A percentile compares a stretch with the other conserved stretches of the same genome.
These are phyloP conservation scores for Suhomyces chickasaworum DNA, from an alignment of 1,139 yeast genomes.

Conservation along the genomic window DNA sequence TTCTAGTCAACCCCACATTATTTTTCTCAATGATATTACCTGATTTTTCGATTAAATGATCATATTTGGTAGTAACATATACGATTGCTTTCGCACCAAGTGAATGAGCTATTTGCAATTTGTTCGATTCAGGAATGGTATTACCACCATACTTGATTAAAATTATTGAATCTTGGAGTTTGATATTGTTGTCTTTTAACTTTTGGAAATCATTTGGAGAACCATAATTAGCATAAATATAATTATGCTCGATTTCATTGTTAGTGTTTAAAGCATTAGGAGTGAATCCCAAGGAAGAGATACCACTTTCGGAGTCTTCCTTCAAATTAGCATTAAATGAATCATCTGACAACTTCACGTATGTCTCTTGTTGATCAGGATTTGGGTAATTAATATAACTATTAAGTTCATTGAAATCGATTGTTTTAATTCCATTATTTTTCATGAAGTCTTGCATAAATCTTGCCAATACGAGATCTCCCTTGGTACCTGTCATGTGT, in stretches of 20 bases:
- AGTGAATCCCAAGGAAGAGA: slow-evolving; percentile 56
- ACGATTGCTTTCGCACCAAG: slow-evolving; percentile 38
- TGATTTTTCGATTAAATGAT: slow-evolving; percentile 39
- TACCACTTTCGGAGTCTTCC: slow-evolving; percentile 37
- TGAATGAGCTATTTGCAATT: slow-evolving; percentile 35
- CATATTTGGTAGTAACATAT: slow-evolving; percentile 35
- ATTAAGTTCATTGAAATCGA: slow-evolving; percentile 52
- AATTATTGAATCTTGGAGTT: slow-evolving; percentile 49
- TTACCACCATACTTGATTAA: slow-evolving; percentile 62
- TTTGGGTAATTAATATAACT: slow-evolving; percentile 62
- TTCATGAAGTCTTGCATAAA: slow-evolving; percentile 62
- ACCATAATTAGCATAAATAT: slow-evolving; percentile 64
- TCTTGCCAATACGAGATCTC: slow-evolving; percentile 70
- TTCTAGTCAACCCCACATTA: slow-evolving; percentile 66
- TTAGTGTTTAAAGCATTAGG: slow-evolving; percentile 59
- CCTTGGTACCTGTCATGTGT: slow-evolving; percentile 85
- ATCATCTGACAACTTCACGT: slow-evolving; percentile 37
- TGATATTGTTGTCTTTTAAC: slow-evolving; percentile 40
- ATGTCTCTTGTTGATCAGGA: slow-evolving; percentile 25
- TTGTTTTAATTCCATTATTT: slow-evolving; percentile 56
- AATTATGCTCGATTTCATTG: slow-evolving; percentile 55
- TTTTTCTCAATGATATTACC: slow-evolving; percentile 59
- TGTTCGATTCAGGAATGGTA: slow-evolving; percentile 39
- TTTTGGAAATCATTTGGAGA: slow-evolving; percentile 54
- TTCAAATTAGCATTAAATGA: slow-evolving; percentile 42